Evolutionary conservation across 1,284 basidiomycete genomes (phyloP).

Genomic region (Kwoniella shivajii): DNA sequence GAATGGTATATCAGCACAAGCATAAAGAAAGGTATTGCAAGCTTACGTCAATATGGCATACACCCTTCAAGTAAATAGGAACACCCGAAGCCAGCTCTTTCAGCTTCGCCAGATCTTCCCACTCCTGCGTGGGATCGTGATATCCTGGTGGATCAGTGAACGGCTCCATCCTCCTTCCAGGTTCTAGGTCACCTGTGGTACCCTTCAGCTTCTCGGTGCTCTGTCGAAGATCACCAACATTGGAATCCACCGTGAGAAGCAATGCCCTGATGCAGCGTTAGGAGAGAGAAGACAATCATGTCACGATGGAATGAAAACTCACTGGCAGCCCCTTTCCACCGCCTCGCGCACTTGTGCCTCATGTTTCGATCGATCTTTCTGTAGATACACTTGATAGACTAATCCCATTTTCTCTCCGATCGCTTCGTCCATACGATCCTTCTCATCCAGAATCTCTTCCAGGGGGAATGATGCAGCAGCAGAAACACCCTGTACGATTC

Average conservation of each 20-base stretch:
- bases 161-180: constrained; percentile 28
- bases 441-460: constrained; percentile 33
- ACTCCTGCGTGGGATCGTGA: constrained; percentile 40
- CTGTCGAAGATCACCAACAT: constrained; percentile 25
- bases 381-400: constrained; percentile 40
- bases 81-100: constrained; percentile 48
- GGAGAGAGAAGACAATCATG: no score
- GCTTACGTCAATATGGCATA: constrained; percentile 48
- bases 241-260: constrained; percentile 34
- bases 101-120: constrained; percentile 54
- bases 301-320: no score
- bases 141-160: constrained; percentile 13
- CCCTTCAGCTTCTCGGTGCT: constrained; percentile 32
- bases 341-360: constrained; percentile 50
- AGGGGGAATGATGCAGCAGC: constrained; percentile 38
- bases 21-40: no score
- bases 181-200: constrained; percentile 21
- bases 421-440: constrained; percentile 25
- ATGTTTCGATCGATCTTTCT: constrained; percentile 44
- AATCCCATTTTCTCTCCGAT: constrained; percentile 27
- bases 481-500: constrained; percentile 51
- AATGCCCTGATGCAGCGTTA: constrained; percentile 36
- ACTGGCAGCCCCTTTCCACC: constrained; percentile 35
- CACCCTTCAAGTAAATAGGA: constrained; percentile 57
- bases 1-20: not conserved